Base-by-base conservation (phyloP, 441 rosid genomes). In the Pelargonium australe region DNA sequence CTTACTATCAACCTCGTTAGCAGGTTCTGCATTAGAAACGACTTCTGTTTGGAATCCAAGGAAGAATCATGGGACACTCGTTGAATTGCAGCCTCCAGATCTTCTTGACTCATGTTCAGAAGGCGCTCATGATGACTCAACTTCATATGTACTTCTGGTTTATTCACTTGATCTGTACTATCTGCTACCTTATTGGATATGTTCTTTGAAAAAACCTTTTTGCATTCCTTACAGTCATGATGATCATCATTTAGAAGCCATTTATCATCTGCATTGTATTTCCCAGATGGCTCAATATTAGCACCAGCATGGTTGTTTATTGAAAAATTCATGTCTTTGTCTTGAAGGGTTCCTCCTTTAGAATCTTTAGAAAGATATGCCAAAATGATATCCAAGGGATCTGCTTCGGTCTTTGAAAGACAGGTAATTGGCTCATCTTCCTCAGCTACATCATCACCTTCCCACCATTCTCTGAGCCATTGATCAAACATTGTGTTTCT, bases 381-480 rank as follows among this genome's bases (percentile, higher is more conserved):
- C 43, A 82, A 78, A 40, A 95, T 82, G 67, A 86, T 81, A 81
- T 91, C 95, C 41, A 88, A 57, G 13, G 92, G 89, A 80, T 91
- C 90, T 19, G 75, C 43, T 20, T 58, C 63, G 47, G 76, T 68
- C 43, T 43, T 51, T 11, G 74, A 66, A 73, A 81, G 78, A 64
- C 71, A 31, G 11, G 64, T 58, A 72, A 75, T 77, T 41, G 73
- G 66, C 72, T 85, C 78, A 75, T 72, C 74, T 14, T 31, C 71
- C 67, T 75, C 79, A 53, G 71, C 68, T 66, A 67, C 60, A 37
- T 67, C 61, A 68, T 87, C 68, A 14, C 88, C 88, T 53, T 84
- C 88, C 87, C 87, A 86, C 97, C 97, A 91, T 81, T 93, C 97
- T 73, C 74, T 76, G 70, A 94, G 72, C 97, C 99, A 94, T 70